Conservation (phyloP, 2,329 filamentous ascomycete species). For the Talaromyces albobiverticillius region DNA sequence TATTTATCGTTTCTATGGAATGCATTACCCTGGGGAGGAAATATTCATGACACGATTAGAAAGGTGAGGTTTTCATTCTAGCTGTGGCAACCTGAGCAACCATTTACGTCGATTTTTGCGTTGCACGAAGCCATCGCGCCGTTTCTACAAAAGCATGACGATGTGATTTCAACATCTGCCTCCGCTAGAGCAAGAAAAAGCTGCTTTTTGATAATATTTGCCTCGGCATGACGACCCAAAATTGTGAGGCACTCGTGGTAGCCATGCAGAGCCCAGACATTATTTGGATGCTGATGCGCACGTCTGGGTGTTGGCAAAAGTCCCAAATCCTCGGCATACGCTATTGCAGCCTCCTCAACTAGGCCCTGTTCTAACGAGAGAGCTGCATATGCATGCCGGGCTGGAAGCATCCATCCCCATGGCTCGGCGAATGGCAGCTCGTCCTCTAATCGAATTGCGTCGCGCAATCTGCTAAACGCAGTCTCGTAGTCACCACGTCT, state of each 20-base stretch:
- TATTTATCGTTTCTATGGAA: too few relatives aligned
- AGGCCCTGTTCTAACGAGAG: conserved; percentile 60
- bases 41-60: too few relatives aligned
- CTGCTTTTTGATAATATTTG: conserved; percentile 40
- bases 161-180: conserved; percentile 55
- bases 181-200: conserved; percentile 49
- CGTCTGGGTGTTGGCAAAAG: conserved; percentile 41
- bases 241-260: conserved; percentile 64
- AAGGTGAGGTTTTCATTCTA: too few relatives aligned
- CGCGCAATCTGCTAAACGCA: conserved; percentile 56
- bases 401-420: conserved; percentile 70
- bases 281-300: conserved; percentile 60
- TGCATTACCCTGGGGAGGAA: too few relatives aligned
- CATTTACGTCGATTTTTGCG: too few relatives aligned
- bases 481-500: conserved; percentile 53
- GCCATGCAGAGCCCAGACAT: conserved; percentile 70
- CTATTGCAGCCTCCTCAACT: conserved; percentile 47
- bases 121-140: too few relatives aligned
- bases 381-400: conserved; percentile 62
- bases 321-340: conserved; percentile 59
- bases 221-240: conserved; percentile 39
- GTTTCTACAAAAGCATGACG: conserved; percentile 52
- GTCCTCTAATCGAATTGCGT: conserved; percentile 57
- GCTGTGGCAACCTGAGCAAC: too few relatives aligned
- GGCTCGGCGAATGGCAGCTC: conserved; percentile 63